Conservation (phyloP, 2,329 filamentous ascomycete genomes). For the Sporothrix curviconia region DNA sequence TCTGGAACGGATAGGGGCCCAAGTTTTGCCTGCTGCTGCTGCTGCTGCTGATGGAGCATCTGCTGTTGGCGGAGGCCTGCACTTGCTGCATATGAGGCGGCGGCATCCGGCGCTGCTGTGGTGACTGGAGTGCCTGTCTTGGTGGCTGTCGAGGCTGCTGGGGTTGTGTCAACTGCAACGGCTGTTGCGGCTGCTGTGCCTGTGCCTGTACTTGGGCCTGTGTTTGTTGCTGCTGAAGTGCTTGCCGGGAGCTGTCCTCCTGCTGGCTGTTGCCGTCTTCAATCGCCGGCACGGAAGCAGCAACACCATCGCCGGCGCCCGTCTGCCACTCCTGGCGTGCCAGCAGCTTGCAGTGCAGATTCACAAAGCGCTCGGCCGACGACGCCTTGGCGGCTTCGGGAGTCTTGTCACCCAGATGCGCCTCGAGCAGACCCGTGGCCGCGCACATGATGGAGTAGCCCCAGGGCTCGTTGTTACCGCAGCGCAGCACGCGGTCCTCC, state of each 20-base stretch:
- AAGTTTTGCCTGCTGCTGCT: background rate
- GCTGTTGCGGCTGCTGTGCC: background rate
- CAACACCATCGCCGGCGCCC: slow-evolving; percentile 5
- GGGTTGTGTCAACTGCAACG: background rate
- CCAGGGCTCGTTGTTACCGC: slow-evolving; percentile 59
- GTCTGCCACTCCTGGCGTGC: slow-evolving; percentile 44
- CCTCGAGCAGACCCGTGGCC: slow-evolving; percentile 51
- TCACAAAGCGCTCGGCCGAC: slow-evolving; percentile 53
- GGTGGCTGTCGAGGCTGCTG: background rate
- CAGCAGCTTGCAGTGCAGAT: slow-evolving; percentile 50
- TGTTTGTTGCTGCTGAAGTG: no score
- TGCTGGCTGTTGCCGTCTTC: background rate
- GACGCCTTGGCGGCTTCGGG: slow-evolving; percentile 51
- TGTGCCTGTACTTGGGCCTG: no score
- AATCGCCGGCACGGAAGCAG: background rate
- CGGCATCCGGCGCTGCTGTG: background rate
- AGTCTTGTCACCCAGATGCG: slow-evolving; percentile 52
- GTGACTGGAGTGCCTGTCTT: background rate
- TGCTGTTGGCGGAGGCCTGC: background rate
- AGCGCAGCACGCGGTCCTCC: slow-evolving; percentile 54
- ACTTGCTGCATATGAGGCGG: slow-evolving; percentile 1
- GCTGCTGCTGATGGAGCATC: background rate
- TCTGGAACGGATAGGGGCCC: background rate
- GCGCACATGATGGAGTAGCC: slow-evolving; percentile 59
- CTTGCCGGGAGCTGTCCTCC: background rate